phyloP scores from a whole-genome alignment of 352 stramenopile genomes.

The Aphanomyces euteiches region DNA sequence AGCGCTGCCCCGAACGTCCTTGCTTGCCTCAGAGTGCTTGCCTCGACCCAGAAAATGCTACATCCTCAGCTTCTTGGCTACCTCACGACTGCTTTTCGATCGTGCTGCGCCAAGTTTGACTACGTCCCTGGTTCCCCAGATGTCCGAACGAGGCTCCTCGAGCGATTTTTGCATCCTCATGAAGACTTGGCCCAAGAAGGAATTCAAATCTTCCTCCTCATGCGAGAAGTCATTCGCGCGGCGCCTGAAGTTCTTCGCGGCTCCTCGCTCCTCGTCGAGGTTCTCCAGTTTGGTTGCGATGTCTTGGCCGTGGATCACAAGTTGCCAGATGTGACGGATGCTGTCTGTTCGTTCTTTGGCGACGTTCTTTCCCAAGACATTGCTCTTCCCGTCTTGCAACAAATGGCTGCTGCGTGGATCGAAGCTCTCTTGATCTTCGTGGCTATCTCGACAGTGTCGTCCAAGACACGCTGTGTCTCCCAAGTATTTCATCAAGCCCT shows the following conservation, averaged over 20 bases:
- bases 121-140: background rate
- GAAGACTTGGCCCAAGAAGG: slow-evolving; percentile 21
- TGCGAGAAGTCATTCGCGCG: slow-evolving; percentile 15
- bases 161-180: slow-evolving; percentile 5
- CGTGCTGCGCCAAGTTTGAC: slow-evolving; percentile 17
- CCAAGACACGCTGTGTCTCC: slow-evolving; percentile 26
- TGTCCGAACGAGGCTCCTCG: background rate
- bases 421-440: slow-evolving; percentile 13
- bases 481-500: slow-evolving; percentile 26
- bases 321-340: slow-evolving; percentile 26
- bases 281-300: slow-evolving; percentile 24
- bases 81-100: slow-evolving; percentile 11
- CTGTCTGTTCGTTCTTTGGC: slow-evolving; percentile 25
- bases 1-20: slow-evolving; percentile 18
- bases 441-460: slow-evolving; percentile 15
- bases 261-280: slow-evolving; percentile 2
- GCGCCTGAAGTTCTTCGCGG: background rate
- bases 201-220: slow-evolving; percentile 3
- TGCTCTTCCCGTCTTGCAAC: background rate
- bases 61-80: slow-evolving; percentile 8
- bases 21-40: slow-evolving; percentile 15
- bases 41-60: background rate
- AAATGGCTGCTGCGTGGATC: background rate
- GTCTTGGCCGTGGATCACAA: slow-evolving; percentile 23
- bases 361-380: slow-evolving; percentile 10